Conservation (phyloP, 139 green algal genomes). For the Tetraselmis chui region DNA sequence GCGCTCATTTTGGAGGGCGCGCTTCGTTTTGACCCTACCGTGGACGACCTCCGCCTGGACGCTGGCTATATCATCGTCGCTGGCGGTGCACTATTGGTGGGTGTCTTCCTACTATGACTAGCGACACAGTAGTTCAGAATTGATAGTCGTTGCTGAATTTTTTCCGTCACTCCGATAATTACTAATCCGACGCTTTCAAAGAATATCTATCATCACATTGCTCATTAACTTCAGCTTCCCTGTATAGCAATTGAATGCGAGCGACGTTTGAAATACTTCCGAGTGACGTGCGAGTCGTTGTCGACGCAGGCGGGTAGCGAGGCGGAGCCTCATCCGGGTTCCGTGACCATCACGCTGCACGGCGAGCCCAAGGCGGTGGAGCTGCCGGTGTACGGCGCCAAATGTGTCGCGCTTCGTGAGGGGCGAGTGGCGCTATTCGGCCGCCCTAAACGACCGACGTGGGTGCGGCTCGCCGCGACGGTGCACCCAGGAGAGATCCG, state of each 20-base stretch:
- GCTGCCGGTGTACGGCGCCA: conserved; percentile 27
- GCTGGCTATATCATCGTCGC: conserved; percentile 20
- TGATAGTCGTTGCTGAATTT: too few relatives aligned
- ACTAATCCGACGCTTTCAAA: too few relatives aligned
- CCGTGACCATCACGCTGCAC: conserved; percentile 25
- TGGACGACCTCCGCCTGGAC: conserved; percentile 9
- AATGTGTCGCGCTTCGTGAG: conserved; percentile 13
- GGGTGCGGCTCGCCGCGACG: conserved; percentile 8
- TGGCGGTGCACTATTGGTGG: conserved; percentile 12
- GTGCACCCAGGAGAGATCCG: background rate
- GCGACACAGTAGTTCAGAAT: too few relatives aligned
- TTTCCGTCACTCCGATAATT: too few relatives aligned
- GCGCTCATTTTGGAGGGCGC: conserved; percentile 20
- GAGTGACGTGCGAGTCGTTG: too few relatives aligned
- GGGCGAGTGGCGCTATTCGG: conserved; percentile 15
- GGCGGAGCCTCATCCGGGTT: conserved; percentile 7
- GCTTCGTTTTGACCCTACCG: conserved; percentile 12
- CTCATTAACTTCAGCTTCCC: too few relatives aligned
- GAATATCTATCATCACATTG: too few relatives aligned
- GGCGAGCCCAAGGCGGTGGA: conserved; percentile 8
- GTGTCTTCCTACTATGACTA: too few relatives aligned
- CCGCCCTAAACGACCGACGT: conserved; percentile 7
- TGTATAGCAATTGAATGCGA: too few relatives aligned
- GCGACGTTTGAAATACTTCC: too few relatives aligned
- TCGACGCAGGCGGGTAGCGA: conserved; percentile 11